Evolutionary conservation across 345 rosid genomes (phyloP), one percentile per base, ranked within the genome.

Genomic region (Eucalyptus cladocalyx): DNA sequence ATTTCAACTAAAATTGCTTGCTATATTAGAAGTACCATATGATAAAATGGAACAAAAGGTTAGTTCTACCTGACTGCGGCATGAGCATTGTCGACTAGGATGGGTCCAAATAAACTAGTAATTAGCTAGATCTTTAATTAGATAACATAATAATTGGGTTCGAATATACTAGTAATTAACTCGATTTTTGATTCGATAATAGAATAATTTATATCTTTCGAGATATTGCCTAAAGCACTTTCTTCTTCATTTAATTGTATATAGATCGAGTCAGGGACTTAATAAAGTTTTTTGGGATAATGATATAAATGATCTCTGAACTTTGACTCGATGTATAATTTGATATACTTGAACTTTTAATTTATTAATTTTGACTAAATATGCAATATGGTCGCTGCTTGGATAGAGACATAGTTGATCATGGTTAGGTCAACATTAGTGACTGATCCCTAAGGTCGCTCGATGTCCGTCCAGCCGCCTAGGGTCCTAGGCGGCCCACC

Each of bases 391-490:
- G 4, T 45, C 0, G 0, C 0, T 45, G 11, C 11, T 9, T 45
- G 0, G 47, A 45, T 9, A 45, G 47, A 45, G 47, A 45, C 11
- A 45, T 9, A 45, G 4, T 45, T 45, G 47, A 45, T 45, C 47
- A 45, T 45, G 47, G 4, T 11, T 45, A 45, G 47, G 47, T 45
- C 47, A 45, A 45, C 47, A 45, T 45, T 45, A 45, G 1, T 45
- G 47, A 45, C 47, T 9, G 47, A 45, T 45, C 1, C 47, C 47
- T 45, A 45, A 45, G 47, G 47, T 45, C 9, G 48, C 13, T 47
- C 0, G 0, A 53, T 9, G 4, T 17, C 3, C 7, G 3, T 15
- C 54, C 2, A 1, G 19, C 17, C 6, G 1, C 60, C 5, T 4
- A 21, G 32, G 14, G 67, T 11, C 15, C 16, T 60, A 60, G 67